Conservation (phyloP, 1,284 basidiomycete species). For the Marasmius fiardii region DNA sequence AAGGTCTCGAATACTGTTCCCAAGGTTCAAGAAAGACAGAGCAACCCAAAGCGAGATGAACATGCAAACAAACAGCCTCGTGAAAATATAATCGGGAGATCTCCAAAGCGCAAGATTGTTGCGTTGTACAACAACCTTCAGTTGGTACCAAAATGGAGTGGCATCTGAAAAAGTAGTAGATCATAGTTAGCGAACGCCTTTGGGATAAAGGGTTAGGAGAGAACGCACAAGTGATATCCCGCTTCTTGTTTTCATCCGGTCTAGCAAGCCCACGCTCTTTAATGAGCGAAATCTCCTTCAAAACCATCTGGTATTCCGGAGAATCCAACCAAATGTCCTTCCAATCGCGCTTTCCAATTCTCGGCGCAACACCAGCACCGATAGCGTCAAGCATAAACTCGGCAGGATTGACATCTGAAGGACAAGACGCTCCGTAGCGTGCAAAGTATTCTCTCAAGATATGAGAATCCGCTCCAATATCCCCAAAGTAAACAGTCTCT, state of each 20-base stretch:
- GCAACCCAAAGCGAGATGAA: conserved; percentile 81
- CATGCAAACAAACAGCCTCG: conserved; percentile 74
- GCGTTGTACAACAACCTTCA: conserved; percentile 69
- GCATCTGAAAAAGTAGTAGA: conserved; percentile 68
- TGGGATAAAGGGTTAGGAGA: no score
- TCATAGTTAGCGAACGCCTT: no score
- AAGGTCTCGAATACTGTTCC: conserved; percentile 59
- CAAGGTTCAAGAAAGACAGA: conserved; percentile 81
- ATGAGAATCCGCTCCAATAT: conserved; percentile 65
- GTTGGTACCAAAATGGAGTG: conserved; percentile 77
- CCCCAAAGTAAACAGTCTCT: conserved; percentile 78
- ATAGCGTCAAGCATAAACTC: conserved; percentile 71
- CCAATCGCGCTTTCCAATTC: conserved; percentile 73
- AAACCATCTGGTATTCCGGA: conserved; percentile 36
- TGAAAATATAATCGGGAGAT: conserved; percentile 81
- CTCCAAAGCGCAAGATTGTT: conserved; percentile 82
- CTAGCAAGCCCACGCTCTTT: conserved; percentile 38
- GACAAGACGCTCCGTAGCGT: conserved; percentile 60
- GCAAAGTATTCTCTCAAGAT: conserved; percentile 71
- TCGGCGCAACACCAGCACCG: conserved; percentile 67
- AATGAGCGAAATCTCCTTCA: conserved; percentile 40
- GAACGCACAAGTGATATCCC: conserved; percentile 45
- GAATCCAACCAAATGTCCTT: conserved; percentile 71
- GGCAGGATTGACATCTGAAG: conserved; percentile 57
- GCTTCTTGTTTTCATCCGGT: conserved; percentile 34